Evolutionary conservation across 169 alveolate species (phyloP), one percentile per base, ranked within the genome.

Genomic region (Plasmodium vivax): DNA sequence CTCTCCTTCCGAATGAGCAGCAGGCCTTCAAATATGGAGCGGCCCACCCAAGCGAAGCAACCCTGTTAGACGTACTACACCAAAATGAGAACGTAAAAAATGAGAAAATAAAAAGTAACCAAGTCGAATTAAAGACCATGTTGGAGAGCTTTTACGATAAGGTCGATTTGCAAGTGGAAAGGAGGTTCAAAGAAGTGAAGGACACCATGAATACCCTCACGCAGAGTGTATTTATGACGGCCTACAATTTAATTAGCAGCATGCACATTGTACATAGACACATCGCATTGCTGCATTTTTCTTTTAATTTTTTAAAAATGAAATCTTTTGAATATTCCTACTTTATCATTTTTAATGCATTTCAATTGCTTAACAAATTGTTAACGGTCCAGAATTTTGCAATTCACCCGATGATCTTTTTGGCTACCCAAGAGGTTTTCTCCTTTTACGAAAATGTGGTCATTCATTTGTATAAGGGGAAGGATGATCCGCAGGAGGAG

Each of bases 101-200:
- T 91, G 92, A 91, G 23, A 91, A 91, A 77, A 62, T 82, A 91
- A 82, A 34, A 19, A 74, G 56, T 19, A 47, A 43, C 7, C 79
- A n/a, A 16, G 32, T 4, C 32, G 84, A 56, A 58, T 38, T 88
- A 45, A 77, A 88, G 47, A 88, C 47, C 47, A 75, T 91, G 91
- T 82, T 91, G 51, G 92, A 82, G 54, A 68, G 19, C 10, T 91
- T 81, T 91, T 91, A 91, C 56, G 79, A 68, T 82, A 91, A 82
- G 74, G 95, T 91, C 4, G 92, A 91, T 81, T 36, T 91, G 71
- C 73, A 43, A 36, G 36, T 91, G n/a, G 95, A 91, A 73, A 91
- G 36, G 19, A 72, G 75, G 23, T 23, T 71, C 45, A 43, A 62
- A 82, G 95, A 91, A 54, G 77, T 91, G 75, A 82, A 91, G 75